Evolutionary conservation across 371 early-diverging fungal species (phyloP).

Genomic region (Apophysomyces trapeziformis): DNA sequence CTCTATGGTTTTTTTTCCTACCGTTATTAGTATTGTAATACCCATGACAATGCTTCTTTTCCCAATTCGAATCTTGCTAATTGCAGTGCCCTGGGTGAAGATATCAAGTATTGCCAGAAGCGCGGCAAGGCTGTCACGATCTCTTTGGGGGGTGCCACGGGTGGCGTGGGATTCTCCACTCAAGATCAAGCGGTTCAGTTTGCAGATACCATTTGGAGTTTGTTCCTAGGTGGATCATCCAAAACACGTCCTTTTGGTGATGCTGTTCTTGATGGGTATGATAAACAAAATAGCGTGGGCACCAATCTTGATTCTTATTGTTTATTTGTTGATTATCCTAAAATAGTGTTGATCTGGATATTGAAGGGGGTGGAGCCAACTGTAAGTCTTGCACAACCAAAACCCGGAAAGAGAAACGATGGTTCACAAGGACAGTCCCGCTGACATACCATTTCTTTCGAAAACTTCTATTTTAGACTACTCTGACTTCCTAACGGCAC

Average conservation of each 20-base stretch:
- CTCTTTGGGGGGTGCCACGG: conserved; percentile 65
- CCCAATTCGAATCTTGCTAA: conserved; percentile 54
- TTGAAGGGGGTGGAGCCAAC: conserved; percentile 61
- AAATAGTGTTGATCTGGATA: conserved; percentile 63
- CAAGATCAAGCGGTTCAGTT: conserved; percentile 45
- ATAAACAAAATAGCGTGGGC: neutral
- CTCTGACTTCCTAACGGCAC: conserved; percentile 50
- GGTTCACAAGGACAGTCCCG: neutral
- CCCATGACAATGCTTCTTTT: conserved; percentile 50
- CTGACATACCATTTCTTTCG: neutral
- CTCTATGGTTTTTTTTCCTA: neutral
- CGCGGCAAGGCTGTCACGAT: conserved; percentile 59
- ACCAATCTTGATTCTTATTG: neutral
- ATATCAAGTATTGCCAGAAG: conserved; percentile 60
- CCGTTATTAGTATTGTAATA: conserved; percentile 36
- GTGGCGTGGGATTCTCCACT: conserved; percentile 52
- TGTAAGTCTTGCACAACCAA: conserved; percentile 25
- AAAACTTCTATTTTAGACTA: conserved; percentile 50
- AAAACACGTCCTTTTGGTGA: conserved; percentile 61
- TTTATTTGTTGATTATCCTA: neutral
- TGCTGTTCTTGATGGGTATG: conserved; percentile 60
- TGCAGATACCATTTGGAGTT: conserved; percentile 63
- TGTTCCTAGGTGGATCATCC: conserved; percentile 60
- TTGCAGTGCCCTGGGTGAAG: conserved; percentile 53
- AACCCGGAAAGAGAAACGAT: neutral